A percentile compares a stretch with the other conserved stretches of the same genome.
phyloP scores from a whole-genome alignment of 83 land plant genomes.

The Diphasiastrum complanatum region DNA sequence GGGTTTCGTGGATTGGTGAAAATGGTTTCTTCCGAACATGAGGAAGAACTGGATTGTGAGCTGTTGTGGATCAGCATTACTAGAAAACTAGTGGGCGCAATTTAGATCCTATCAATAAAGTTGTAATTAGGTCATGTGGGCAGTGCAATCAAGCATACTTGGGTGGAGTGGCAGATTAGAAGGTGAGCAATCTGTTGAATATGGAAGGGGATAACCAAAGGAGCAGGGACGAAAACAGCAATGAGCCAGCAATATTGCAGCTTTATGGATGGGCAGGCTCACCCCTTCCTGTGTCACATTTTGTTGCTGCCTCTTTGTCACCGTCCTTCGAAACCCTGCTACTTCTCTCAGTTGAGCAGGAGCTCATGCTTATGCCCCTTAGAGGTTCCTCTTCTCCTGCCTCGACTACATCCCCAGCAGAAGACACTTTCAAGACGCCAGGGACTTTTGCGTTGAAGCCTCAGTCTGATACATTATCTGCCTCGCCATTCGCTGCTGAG shows the following conservation, averaged over 20 bases:
- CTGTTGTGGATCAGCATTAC: no score
- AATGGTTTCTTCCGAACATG: no score
- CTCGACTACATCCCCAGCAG: conserved; percentile 9
- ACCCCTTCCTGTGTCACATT: conserved; percentile 31
- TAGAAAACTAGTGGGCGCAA: no score
- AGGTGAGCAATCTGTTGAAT: no score
- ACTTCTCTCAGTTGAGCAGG: conserved; percentile 42
- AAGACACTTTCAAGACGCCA: conserved; percentile 8
- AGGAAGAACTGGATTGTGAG: no score
- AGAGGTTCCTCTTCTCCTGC: conserved; percentile 7
- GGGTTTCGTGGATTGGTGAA: no score
- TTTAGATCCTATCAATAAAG: no score
- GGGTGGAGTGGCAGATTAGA: no score
- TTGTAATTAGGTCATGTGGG: no score
- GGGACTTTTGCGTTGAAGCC: background rate
- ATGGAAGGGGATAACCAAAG: no score
- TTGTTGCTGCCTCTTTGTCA: conserved; percentile 50
- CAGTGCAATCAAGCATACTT: no score
- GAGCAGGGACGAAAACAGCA: no score
- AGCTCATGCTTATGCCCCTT: conserved; percentile 58
- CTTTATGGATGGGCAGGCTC: conserved; percentile 24
- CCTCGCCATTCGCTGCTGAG: background rate
- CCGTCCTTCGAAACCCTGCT: conserved; percentile 53
- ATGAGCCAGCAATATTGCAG: conserved; percentile 19
- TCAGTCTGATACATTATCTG: background rate